These are phyloP conservation scores for Beauveria australis DNA, from an alignment of 2,329 filamentous ascomycete genomes.

Conservation along the genomic window DNA sequence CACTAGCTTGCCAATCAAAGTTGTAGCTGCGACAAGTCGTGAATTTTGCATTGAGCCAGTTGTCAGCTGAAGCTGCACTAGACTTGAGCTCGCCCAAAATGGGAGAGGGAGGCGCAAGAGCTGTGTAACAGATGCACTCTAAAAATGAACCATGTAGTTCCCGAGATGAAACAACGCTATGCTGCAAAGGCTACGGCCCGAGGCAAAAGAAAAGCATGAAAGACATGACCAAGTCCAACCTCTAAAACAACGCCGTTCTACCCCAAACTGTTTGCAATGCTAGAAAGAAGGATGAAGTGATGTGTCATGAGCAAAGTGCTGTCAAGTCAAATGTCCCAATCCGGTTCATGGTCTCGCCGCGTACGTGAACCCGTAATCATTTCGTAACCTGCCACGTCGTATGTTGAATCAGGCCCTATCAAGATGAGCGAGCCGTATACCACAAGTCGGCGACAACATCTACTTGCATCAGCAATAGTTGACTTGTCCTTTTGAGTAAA, in stretches of 20 bases:
- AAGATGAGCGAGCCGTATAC: conserved; percentile 39
- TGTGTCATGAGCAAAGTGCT: neutral
- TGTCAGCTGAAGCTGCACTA: too few species aligned
- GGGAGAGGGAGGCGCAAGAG: neutral
- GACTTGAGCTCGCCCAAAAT: too few species aligned
- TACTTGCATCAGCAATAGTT: conserved; percentile 5
- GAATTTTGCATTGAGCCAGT: neutral
- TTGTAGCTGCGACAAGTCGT: neutral
- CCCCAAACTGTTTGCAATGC: neutral
- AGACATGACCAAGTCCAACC: too few species aligned
- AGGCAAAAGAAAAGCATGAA: neutral
- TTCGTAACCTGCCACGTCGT: conserved; percentile 34
- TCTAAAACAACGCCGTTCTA: neutral
- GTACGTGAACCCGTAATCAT: conserved; percentile 35
- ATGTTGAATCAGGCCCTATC: conserved; percentile 36
- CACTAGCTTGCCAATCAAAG: neutral
- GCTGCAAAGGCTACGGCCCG: neutral
- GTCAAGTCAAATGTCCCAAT: conserved; percentile 27
- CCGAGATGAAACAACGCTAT: neutral
- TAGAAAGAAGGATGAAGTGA: neutral
- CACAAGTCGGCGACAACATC: conserved; percentile 34
- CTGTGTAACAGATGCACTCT: neutral
- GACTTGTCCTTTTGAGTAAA: too few species aligned
- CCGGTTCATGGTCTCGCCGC: conserved; percentile 31
- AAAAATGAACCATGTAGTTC: neutral